phyloP scores from a whole-genome alignment of 495 filamentous ascomycete species.

The Aspergillus wentii region DNA sequence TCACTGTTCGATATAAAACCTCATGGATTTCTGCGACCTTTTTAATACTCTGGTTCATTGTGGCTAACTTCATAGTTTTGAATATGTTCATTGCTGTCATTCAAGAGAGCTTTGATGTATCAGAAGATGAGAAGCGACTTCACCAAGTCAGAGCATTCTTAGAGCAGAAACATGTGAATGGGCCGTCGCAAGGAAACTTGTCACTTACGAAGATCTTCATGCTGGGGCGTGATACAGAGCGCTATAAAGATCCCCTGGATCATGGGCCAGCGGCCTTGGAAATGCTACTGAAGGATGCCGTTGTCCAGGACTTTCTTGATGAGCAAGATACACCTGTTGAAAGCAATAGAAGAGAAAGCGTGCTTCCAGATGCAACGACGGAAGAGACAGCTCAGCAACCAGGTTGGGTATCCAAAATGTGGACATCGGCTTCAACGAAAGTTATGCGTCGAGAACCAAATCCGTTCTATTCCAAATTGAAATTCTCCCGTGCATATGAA shows the following conservation, averaged over 20 bases:
- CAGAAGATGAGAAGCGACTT: slow-evolving; percentile 94
- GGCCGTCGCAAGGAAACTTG: slow-evolving; percentile 61
- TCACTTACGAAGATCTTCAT: slow-evolving; percentile 85
- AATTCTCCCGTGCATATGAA: slow-evolving; percentile 67
- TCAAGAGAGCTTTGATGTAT: slow-evolving; percentile 99
- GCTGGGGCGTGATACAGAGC: slow-evolving; percentile 58
- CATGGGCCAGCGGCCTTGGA: slow-evolving; percentile 85
- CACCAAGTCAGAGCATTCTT: slow-evolving; percentile 94
- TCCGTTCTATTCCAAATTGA: slow-evolving; percentile 84
- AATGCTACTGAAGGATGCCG: slow-evolving; percentile 92
- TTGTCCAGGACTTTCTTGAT: slow-evolving; percentile 91
- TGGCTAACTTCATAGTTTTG: slow-evolving; percentile 91
- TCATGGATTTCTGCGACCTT: slow-evolving; percentile 96
- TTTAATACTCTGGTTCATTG: slow-evolving; percentile 90
- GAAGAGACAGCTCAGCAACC: slow-evolving; percentile 41
- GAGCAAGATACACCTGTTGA: slow-evolving; percentile 44
- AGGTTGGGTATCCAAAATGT: slow-evolving; percentile 51
- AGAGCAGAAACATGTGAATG: slow-evolving; percentile 81
- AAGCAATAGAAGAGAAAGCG: slow-evolving; percentile 21
- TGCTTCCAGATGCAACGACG: slow-evolving; percentile 15
- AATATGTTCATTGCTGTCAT: slow-evolving; percentile 99
- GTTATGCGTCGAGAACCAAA: slow-evolving; percentile 74
- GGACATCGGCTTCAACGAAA: slow-evolving; percentile 46
- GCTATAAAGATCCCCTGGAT: slow-evolving; percentile 76
- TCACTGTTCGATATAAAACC: slow-evolving; percentile 55